A percentile compares a stretch with the other conserved stretches of the same genome.
phyloP scores from a whole-genome alignment of 2,329 filamentous ascomycete genomes.

The Epicoccum sorghinum region DNA sequence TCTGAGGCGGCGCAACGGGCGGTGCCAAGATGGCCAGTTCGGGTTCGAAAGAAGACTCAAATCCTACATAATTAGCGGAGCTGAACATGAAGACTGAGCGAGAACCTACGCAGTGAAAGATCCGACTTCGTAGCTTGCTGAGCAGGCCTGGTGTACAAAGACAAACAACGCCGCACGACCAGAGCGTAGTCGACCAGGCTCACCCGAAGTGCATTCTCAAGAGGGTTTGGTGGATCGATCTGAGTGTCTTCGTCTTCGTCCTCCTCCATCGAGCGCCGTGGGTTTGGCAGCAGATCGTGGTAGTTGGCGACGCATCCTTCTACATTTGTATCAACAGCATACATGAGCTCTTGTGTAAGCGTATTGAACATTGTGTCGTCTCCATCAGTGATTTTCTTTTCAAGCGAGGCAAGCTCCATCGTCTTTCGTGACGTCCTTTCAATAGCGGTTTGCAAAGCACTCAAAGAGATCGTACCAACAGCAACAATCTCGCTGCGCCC shows the following conservation, averaged over 20 bases:
- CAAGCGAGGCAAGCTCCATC: slow-evolving; percentile 77
- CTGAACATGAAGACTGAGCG: slow-evolving; percentile 14
- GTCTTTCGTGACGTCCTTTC: slow-evolving; percentile 92
- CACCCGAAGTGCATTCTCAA: slow-evolving; percentile 82
- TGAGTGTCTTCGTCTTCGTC: slow-evolving; percentile 37
- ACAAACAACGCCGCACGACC: slow-evolving; percentile 81
- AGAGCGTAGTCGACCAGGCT: slow-evolving; percentile 88
- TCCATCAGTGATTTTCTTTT: slow-evolving; percentile 74
- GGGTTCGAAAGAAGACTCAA: slow-evolving; percentile 53
- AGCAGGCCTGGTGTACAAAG: slow-evolving; percentile 68
- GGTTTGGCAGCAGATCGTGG: slow-evolving; percentile 70
- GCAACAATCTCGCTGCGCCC: slow-evolving; percentile 83
- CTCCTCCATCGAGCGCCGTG: slow-evolving; percentile 41
- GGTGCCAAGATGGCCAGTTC: slow-evolving; percentile 53
- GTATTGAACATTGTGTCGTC: slow-evolving; percentile 72
- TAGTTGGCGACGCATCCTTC: slow-evolving; percentile 82
- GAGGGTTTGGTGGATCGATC: slow-evolving; percentile 55
- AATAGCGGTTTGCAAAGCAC: slow-evolving; percentile 82
- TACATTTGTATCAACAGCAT: slow-evolving; percentile 75
- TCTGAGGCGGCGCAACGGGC: slow-evolving; percentile 30
- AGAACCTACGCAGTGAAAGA: slow-evolving; percentile 67
- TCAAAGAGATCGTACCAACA: slow-evolving; percentile 69
- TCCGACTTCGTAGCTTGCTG: slow-evolving; percentile 66
- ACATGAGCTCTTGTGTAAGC: slow-evolving; percentile 75
- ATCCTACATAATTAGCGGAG: slow-evolving; percentile 42